Percentiles rank a stretch among this genome's conserved stretches.
phyloP scores from a whole-genome alignment of 495 filamentous ascomycete species.

The Neurospora sp. region DNA sequence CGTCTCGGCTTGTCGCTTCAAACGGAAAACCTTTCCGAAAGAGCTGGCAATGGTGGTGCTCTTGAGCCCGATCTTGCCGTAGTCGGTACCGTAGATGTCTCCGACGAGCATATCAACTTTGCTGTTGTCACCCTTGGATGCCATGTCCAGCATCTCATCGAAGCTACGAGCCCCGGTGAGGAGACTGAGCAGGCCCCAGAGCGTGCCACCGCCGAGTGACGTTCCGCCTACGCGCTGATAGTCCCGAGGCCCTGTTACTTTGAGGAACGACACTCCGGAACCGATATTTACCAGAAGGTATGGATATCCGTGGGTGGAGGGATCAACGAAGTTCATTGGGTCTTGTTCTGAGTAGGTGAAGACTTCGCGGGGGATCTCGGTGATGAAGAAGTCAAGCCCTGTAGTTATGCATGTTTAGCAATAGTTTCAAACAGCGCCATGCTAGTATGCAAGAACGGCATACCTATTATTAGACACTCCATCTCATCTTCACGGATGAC shows the following conservation, averaged over 20 bases:
- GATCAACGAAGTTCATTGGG: constrained; percentile 73
- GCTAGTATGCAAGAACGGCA: constrained; percentile 3
- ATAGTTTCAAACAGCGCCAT: neutral
- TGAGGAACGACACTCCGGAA: constrained; percentile 98
- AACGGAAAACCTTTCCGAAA: constrained; percentile 90
- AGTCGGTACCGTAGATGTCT: constrained; percentile 95
- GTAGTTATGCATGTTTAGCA: neutral
- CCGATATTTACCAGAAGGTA: constrained; percentile 98
- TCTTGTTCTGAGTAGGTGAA: constrained; percentile 88
- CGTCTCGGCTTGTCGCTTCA: constrained; percentile 64
- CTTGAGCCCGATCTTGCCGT: constrained; percentile 89
- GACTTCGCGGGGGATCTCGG: constrained; percentile 89
- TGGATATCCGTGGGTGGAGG: constrained; percentile 70
- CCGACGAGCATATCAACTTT: constrained; percentile 96
- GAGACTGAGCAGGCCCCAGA: constrained; percentile 88
- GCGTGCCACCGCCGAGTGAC: constrained; percentile 86
- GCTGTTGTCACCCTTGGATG: constrained; percentile 84
- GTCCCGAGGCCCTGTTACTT: constrained; percentile 77
- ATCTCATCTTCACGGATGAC: constrained; percentile 94
- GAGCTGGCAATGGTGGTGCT: constrained; percentile 88
- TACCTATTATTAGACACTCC: constrained; percentile 94
- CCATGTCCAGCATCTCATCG: constrained; percentile 91
- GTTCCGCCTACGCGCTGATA: constrained; percentile 90
- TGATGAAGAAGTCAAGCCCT: constrained; percentile 94
- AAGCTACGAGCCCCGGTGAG: constrained; percentile 85